These are phyloP conservation scores for Phoma sp. DNA, from an alignment of 2,329 filamentous ascomycete genomes.

Conservation along the genomic window DNA sequence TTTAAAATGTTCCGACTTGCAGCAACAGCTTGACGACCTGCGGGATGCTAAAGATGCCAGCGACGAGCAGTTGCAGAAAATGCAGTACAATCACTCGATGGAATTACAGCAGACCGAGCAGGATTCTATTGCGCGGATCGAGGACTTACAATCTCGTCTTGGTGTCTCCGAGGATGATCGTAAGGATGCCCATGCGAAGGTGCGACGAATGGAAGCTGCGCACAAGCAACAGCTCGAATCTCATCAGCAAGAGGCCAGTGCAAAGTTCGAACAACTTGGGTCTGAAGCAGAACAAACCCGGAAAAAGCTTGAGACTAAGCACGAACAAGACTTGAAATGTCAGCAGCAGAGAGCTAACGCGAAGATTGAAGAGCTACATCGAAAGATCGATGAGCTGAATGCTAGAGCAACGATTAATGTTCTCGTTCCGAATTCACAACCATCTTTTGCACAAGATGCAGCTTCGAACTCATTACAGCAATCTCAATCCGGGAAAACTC, in stretches of 20 bases:
- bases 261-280: constrained; percentile 11
- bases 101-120: background rate
- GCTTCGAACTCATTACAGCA: background rate
- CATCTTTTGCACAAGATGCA: background rate
- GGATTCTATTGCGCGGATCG: constrained; percentile 5
- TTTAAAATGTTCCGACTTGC: constrained; percentile 19
- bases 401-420: background rate
- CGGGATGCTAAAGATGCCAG: constrained; percentile 7
- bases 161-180: constrained; percentile 16
- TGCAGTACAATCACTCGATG: background rate
- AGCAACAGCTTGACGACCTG: constrained; percentile 17
- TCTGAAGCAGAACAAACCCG: background rate
- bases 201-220: constrained; percentile 17
- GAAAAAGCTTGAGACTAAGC: background rate
- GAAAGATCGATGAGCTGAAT: background rate
- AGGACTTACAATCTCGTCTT: constrained; percentile 17
- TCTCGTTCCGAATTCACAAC: constrained; percentile 1
- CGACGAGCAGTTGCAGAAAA: constrained; percentile 12
- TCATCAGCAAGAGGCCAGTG: constrained; percentile 17
- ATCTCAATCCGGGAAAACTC: constrained; percentile 4
- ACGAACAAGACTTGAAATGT: background rate
- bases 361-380: background rate
- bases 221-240: constrained; percentile 21
- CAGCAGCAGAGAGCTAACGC: background rate
- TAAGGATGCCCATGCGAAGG: constrained; percentile 23